Percentiles rank a stretch among this genome's conserved stretches.
These are phyloP conservation scores for Phytomonas francai DNA, from an alignment of 208 protist species.

Conservation along the genomic window DNA sequence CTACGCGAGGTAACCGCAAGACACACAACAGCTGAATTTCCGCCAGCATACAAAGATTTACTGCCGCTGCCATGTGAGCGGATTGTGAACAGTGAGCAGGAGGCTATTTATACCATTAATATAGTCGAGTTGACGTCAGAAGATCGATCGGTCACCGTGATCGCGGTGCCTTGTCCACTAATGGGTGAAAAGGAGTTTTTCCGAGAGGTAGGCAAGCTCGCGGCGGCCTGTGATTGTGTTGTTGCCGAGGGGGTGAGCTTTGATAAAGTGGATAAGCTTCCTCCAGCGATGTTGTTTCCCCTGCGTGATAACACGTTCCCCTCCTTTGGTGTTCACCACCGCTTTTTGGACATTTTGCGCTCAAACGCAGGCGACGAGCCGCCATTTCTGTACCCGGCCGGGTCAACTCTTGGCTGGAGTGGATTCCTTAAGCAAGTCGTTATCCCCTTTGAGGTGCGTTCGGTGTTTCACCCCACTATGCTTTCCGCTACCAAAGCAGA, in stretches of 20 bases:
- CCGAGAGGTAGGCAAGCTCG: constrained; percentile 38
- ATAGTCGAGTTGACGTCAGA: constrained; percentile 51
- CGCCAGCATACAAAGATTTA: constrained; percentile 52
- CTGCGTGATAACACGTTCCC: constrained; percentile 77
- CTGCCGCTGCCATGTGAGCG: constrained; percentile 61
- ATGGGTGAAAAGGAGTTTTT: constrained; percentile 53
- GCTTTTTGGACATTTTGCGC: constrained; percentile 69
- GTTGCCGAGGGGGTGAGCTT: constrained; percentile 70
- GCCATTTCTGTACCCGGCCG: constrained; percentile 74
- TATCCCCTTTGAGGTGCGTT: constrained; percentile 69
- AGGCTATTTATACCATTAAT: constrained; percentile 41
- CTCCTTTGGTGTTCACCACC: constrained; percentile 64
- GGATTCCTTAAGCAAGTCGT: constrained; percentile 34
- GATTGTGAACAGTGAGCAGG: constrained; percentile 18
- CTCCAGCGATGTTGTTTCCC: constrained; percentile 59
- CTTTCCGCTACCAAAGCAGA: constrained; percentile 77
- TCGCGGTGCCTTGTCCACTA: constrained; percentile 68
- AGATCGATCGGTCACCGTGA: constrained; percentile 41
- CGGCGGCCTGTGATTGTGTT: constrained; percentile 42
- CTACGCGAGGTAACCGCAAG: constrained; percentile 48
- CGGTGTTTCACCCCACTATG: constrained; percentile 47
- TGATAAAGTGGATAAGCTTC: constrained; percentile 58
- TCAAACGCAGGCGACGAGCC: constrained; percentile 25
- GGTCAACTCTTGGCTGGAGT: constrained; percentile 29
- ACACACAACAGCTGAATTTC: constrained; percentile 63